Percentiles rank a stretch among this genome's conserved stretches.
Evolutionary conservation across 1,284 basidiomycete species (phyloP).

Genomic region (Fomitopsis pinicola): DNA sequence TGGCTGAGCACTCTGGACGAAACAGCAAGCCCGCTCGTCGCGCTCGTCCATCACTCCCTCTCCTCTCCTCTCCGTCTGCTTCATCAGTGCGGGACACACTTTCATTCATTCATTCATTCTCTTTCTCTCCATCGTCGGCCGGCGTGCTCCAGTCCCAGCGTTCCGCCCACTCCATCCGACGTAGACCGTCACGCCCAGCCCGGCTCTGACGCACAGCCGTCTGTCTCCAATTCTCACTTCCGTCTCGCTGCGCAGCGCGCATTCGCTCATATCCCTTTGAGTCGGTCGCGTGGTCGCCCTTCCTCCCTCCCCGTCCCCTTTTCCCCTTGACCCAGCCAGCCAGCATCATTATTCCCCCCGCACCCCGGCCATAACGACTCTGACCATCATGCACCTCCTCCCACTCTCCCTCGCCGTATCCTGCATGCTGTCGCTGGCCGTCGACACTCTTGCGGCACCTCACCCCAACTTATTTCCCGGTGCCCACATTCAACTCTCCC

Average conservation of each 20-base stretch:
- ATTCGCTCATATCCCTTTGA: background rate
- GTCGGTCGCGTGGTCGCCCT: background rate
- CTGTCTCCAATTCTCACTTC: background rate
- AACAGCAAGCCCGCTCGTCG: background rate
- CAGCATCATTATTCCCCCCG: background rate
- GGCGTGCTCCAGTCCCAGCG: constrained; percentile 1
- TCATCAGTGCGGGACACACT: background rate
- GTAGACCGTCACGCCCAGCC: background rate
- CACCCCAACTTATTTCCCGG: background rate
- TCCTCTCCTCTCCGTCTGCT: background rate
- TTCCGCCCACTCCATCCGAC: background rate
- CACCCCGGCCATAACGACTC: background rate
- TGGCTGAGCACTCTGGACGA: background rate
- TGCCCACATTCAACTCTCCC: background rate
- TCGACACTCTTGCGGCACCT: background rate
- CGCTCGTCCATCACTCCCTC: background rate
- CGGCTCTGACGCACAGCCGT: background rate
- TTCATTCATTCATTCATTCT: too few relatives aligned
- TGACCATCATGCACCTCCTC: background rate
- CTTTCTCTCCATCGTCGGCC: background rate
- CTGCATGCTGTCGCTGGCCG: background rate
- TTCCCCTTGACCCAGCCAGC: background rate
- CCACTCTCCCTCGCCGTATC: background rate
- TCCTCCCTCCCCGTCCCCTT: background rate
- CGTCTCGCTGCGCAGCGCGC: background rate